Base-by-base conservation (phyloP, 2,329 filamentous ascomycete genomes). In the Fusarium compactum region DNA sequence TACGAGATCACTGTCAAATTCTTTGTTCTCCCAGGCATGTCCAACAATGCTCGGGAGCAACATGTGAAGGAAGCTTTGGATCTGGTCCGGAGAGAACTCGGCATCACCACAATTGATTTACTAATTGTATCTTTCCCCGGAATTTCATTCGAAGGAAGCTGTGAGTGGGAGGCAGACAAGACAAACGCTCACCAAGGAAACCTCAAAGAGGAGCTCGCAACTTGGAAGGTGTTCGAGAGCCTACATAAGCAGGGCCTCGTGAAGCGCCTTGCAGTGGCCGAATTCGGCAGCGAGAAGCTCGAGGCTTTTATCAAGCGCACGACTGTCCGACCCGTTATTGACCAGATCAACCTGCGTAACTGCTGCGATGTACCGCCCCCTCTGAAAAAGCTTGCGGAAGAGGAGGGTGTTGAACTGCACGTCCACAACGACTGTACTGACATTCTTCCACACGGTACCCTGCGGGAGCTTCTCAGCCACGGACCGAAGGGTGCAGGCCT, bases 1-100 rank as follows among this genome's bases (percentile, higher is more conserved):
- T 99, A 99, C 83, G 94, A 98, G 78, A 94, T 98, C 76, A 98
- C 95, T 1, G 91, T 96, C 66, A 99, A 99, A 82, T 83, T 99
- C 24, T 99, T 99, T 84, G 97, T 96, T 80, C 86, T 98, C 29
- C 92, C 94, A 2, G 88, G 87, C 20, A 88, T 93, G 56, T 85
- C 90, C 12, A 82, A 88, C 3, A 85, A 86, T 20, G 82, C 89
- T 70, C 89, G 95, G 64, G 88, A 87, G 71, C 84, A 85, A 58
- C 91, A 97, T 77, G 92, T 92, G 11, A 82, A 87, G 58, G 92
- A 97, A 77, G 95, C 96, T 2, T 85, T 99, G 71, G 84, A 89
- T 54, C 82, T 97, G 12, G 95, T 98, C 12, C 85, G 91, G 70
- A 92, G 91, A 78, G 93, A 97, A 80, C 83, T 99, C 61, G 87